Evolutionary conservation across 2,329 filamentous ascomycete species (phyloP).

Genomic region (Sporothrix phasma): DNA sequence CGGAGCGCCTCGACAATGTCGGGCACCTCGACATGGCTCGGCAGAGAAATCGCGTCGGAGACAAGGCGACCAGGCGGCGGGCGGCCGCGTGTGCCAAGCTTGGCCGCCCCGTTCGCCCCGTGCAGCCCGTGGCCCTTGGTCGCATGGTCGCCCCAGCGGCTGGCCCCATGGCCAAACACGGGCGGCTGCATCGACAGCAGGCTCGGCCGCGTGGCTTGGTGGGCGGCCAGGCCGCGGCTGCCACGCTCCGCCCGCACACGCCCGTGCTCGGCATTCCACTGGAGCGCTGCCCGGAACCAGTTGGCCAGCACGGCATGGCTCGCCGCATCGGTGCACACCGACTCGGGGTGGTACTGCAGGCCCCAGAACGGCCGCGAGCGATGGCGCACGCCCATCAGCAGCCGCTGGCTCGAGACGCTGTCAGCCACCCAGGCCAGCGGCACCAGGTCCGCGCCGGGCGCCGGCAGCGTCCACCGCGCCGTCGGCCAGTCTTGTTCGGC

Average conservation of each 20-base stretch:
- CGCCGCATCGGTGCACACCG: constrained; percentile 64
- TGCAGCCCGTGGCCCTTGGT: not conserved
- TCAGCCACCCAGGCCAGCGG: constrained; percentile 53
- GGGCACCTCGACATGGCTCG: constrained; percentile 38
- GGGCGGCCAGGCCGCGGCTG: constrained; percentile 21
- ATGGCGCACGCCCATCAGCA: constrained; percentile 73
- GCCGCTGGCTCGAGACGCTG: constrained; percentile 32
- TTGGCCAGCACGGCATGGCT: constrained; percentile 57
- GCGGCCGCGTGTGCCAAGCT: constrained; percentile 6
- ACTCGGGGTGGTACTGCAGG: constrained; percentile 86
- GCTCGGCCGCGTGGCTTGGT: constrained; percentile 27
- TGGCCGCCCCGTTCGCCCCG: not conserved
- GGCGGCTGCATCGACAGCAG: constrained; percentile 23
- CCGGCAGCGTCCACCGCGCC: constrained; percentile 32
- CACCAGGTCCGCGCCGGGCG: constrained; percentile 33
- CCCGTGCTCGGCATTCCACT: constrained; percentile 43
- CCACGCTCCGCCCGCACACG: constrained; percentile 9
- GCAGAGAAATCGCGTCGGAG: constrained; percentile 35
- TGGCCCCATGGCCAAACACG: not conserved
- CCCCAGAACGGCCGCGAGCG: constrained; percentile 66
- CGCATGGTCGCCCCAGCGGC: no score
- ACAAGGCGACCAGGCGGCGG: constrained; percentile 25
- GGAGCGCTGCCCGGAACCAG: constrained; percentile 60
- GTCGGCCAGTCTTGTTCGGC: constrained; percentile 28
- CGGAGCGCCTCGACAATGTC: constrained; percentile 44